Percentiles rank a stretch among this genome's conserved stretches.
phyloP scores from a whole-genome alignment of 2,329 filamentous ascomycete species.

The Arthrobotrys sinensis region DNA sequence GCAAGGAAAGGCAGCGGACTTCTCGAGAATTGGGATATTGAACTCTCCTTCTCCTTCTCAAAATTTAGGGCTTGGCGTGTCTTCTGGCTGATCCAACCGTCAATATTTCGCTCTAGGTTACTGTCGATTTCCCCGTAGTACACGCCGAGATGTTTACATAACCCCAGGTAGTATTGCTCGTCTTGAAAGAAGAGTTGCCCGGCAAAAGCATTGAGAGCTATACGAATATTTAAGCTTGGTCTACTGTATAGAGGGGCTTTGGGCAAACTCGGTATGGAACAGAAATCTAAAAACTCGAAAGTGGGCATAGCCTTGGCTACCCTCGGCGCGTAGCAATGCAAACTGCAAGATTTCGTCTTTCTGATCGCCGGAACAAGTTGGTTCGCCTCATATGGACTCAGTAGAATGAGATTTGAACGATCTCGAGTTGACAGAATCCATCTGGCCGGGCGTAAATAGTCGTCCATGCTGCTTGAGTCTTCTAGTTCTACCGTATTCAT shows the following conservation, averaged over 20 bases:
- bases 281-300: constrained; percentile 57
- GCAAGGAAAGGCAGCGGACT: constrained; percentile 69
- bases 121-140: constrained; percentile 66
- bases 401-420: constrained; percentile 65
- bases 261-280: constrained; percentile 67
- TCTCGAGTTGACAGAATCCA: constrained; percentile 58
- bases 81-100: constrained; percentile 50
- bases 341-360: constrained; percentile 68
- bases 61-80: constrained; percentile 6
- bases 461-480: constrained; percentile 66
- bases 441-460: constrained; percentile 70
- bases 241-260: background rate
- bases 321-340: constrained; percentile 72
- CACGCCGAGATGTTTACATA: constrained; percentile 71
- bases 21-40: constrained; percentile 64
- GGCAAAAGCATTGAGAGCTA: constrained; percentile 75
- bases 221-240: constrained; percentile 61
- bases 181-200: constrained; percentile 76
- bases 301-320: constrained; percentile 66
- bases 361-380: constrained; percentile 67
- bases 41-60: constrained; percentile 12
- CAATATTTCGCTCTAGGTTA: background rate
- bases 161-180: constrained; percentile 72
- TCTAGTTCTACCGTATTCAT: constrained; percentile 68
- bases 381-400: constrained; percentile 77